Evolutionary conservation across 225 moss, liverwort and hornwort genomes (phyloP), one percentile per base, ranked within the genome.

Genomic region (Asterella californica): DNA sequence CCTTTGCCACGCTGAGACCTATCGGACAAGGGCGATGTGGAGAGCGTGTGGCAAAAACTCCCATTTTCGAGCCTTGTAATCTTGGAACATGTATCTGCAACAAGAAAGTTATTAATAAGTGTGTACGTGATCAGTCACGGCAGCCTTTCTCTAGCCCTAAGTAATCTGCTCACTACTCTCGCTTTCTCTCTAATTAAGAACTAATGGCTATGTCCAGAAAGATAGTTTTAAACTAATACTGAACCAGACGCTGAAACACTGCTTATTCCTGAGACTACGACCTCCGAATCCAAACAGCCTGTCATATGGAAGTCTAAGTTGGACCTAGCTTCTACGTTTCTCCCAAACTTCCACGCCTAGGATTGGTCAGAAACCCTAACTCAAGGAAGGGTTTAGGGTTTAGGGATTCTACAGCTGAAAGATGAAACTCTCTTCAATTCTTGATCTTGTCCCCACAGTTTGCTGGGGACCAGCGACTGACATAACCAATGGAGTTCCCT

Each of bases 11-110:
- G 80, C 92, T 89, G 61, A 99, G 88, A 70, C 99, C 99, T 76
- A 99, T 91, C 54, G 95, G 99, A 78, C 92, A 90, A n/a, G 95
- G 93, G 21, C 99, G 95, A 87, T 99, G 99, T 52, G 95, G 93
- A 76, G 99, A 92, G 45, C 99, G 94, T 48, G 99, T 99, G 38
- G 99, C 95, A 79, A 95, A 93, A 46, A 99, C 94, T 81, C 99
- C 99, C 85, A 93, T 84, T 85, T 99, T 99, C 63, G 91, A 87
- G 75, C 99, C 99, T 84, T 93, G 93, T 54, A 99, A 82, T 77
- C 99, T 90, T 85, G 99, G 99, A 80, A 99, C 99, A 79, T 92
- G 94, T 84, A 99, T 93, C 97, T 99, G 85, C 42, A 62, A 25
- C 17, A 32, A 47, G 22, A 2, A 33, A 25, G 24, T 50, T 30